phyloP scores from a whole-genome alignment of 441 rosid genomes.

The Aleurites moluccanus region DNA sequence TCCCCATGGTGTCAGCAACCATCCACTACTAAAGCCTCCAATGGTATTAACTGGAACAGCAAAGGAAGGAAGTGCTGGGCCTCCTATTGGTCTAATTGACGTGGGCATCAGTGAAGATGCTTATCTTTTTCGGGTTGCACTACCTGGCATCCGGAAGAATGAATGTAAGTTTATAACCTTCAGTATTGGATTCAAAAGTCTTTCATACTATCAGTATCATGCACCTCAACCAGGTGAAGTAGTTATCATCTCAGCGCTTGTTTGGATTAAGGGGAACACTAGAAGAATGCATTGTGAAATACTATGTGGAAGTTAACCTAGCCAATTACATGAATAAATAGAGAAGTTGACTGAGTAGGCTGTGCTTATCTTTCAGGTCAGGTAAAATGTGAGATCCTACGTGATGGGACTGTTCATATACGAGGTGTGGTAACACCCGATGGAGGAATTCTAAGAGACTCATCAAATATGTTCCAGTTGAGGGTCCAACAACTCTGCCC shows the following conservation, averaged over 20 bases:
- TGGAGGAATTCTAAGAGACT: slow-evolving; percentile 34
- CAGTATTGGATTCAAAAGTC: background rate
- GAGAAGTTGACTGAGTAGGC: slow-evolving; percentile 4
- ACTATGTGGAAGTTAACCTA: background rate
- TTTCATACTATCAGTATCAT: background rate
- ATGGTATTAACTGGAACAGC: slow-evolving; percentile 53
- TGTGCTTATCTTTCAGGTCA: slow-evolving; percentile 42
- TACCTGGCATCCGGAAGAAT: slow-evolving; percentile 61
- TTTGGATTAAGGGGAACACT: background rate
- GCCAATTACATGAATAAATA: background rate
- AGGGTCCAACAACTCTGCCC: slow-evolving; percentile 56
- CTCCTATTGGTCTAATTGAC: slow-evolving; percentile 61
- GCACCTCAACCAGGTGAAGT: background rate
- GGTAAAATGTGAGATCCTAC: slow-evolving; percentile 51
- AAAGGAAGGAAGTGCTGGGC: slow-evolving; percentile 46
- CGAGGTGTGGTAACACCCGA: slow-evolving; percentile 46
- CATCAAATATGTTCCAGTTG: slow-evolving; percentile 41
- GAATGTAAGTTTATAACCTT: slow-evolving; percentile 43
- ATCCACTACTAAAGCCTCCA: slow-evolving; percentile 42
- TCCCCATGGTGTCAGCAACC: slow-evolving; percentile 14
- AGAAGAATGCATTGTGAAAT: background rate
- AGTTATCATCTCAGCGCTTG: background rate
- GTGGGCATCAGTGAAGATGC: slow-evolving; percentile 62
- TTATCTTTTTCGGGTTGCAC: slow-evolving; percentile 67
- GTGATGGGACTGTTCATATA: slow-evolving; percentile 57